phyloP scores from a whole-genome alignment of 441 rosid genomes.

The Euphorbia celastroides region DNA sequence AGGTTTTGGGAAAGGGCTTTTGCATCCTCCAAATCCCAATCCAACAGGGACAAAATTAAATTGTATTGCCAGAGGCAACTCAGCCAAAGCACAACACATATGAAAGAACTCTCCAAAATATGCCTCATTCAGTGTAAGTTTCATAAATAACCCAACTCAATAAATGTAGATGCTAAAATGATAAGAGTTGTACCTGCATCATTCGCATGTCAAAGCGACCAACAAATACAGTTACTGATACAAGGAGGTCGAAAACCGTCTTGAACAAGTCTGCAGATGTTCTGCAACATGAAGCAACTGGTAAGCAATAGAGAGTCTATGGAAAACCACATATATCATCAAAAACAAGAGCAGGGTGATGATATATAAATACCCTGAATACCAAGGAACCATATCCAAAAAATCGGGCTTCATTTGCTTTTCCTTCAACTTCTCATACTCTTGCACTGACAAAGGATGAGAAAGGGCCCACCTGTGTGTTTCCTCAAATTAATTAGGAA shows the following conservation, averaged over 20 bases:
- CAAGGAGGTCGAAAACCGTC: conserved; percentile 95
- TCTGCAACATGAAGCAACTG: conserved; percentile 47
- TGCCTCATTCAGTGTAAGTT: background rate
- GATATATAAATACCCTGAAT: conserved; percentile 75
- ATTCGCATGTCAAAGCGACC: conserved; percentile 99
- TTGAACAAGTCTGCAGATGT: conserved; percentile 99
- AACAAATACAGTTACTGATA: conserved; percentile 94
- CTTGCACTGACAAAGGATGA: conserved; percentile 83
- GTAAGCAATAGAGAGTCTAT: conserved; percentile 11
- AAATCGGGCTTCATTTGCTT: conserved; percentile 92
- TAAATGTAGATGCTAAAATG: background rate
- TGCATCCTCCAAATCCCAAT: background rate
- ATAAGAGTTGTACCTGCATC: conserved; percentile 79
- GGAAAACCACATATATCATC: background rate
- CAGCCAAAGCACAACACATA: background rate
- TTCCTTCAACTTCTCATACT: conserved; percentile 70
- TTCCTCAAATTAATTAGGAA: conserved; percentile 15
- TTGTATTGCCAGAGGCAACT: background rate
- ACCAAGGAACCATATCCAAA: conserved; percentile 99
- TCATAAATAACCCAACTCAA: background rate
- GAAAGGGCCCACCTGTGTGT: conserved; percentile 93
- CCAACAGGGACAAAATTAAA: background rate
- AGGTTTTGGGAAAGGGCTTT: background rate
- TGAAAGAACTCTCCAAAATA: background rate
- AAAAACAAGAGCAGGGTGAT: background rate